A percentile compares a stretch with the other conserved stretches of the same genome.
These are phyloP conservation scores for Leishmania amazonensis DNA, from an alignment of 208 protist genomes.

Conservation along the genomic window DNA sequence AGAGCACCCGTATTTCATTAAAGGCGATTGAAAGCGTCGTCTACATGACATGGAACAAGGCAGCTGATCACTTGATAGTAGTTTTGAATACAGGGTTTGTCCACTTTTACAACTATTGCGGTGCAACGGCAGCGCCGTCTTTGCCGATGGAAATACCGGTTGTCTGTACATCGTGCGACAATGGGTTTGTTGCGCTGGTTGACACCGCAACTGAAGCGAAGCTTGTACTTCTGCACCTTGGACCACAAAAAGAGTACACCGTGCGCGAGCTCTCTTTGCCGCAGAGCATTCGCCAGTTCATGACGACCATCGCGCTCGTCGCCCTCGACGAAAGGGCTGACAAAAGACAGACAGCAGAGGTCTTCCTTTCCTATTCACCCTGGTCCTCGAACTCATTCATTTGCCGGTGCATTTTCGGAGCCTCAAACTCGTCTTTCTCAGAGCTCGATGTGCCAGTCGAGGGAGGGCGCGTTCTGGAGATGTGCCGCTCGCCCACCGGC, in stretches of 20 bases:
- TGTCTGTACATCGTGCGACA: constrained; percentile 39
- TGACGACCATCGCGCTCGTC: constrained; percentile 22
- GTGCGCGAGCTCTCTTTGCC: constrained; percentile 31
- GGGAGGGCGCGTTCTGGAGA: constrained; percentile 57
- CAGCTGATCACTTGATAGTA: constrained; percentile 69
- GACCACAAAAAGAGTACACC: constrained; percentile 16
- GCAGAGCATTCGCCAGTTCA: constrained; percentile 23
- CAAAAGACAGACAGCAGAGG: constrained; percentile 16
- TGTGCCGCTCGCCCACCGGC: constrained; percentile 56
- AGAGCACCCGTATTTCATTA: constrained; percentile 24
- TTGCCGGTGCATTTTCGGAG: constrained; percentile 31
- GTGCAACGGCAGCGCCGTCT: constrained; percentile 27
- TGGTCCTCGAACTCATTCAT: constrained; percentile 21
- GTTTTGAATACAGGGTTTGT: constrained; percentile 48
- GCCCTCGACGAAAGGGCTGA: constrained; percentile 17
- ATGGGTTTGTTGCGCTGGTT: constrained; percentile 50
- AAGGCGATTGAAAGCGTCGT: constrained; percentile 50
- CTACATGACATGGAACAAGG: constrained; percentile 73
- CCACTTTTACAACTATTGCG: constrained; percentile 64
- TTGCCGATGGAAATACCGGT: constrained; percentile 41
- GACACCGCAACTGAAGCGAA: constrained; percentile 24
- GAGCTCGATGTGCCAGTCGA: constrained; percentile 54
- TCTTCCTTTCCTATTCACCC: constrained; percentile 35
- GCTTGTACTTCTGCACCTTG: constrained; percentile 29
- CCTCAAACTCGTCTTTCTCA: constrained; percentile 24